These are phyloP conservation scores for Thalassiosira allenii DNA, from an alignment of 352 stramenopile genomes.

Conservation along the genomic window DNA sequence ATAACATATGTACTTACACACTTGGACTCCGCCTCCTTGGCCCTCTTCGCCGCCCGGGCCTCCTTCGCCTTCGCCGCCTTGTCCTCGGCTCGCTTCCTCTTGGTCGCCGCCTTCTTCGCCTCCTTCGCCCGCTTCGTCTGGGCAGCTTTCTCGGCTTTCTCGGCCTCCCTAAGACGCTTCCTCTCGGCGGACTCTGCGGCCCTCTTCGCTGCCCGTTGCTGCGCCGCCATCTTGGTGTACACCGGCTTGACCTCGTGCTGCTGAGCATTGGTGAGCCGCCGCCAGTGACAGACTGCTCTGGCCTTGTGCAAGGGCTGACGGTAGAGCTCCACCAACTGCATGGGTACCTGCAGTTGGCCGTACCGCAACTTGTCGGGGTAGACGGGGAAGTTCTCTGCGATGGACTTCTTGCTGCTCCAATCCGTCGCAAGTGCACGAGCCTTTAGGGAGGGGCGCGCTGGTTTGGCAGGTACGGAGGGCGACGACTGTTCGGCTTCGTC, in stretches of 20 bases:
- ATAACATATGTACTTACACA: neutral
- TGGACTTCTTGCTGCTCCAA: neutral
- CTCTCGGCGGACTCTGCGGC: neutral
- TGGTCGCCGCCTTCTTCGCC: neutral
- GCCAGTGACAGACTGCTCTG: neutral
- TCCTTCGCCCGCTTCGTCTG: neutral
- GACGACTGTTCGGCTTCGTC: too few species aligned
- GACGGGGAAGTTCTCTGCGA: neutral
- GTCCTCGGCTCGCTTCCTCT: neutral
- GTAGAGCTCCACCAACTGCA: neutral
- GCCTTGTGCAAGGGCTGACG: neutral
- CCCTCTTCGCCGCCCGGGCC: too few species aligned
- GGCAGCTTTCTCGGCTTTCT: neutral
- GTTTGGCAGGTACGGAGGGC: too few species aligned
- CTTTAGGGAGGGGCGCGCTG: too few species aligned
- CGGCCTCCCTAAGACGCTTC: neutral
- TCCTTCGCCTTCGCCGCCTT: neutral
- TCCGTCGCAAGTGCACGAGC: neutral
- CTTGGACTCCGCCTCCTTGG: neutral
- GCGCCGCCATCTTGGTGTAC: neutral
- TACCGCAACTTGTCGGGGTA: neutral
- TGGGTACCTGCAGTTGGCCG: neutral
- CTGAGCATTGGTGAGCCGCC: neutral
- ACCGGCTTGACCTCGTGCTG: neutral
- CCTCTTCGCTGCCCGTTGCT: neutral